A percentile compares a stretch with the other conserved stretches of the same genome.
Conservation (phyloP, 2,329 filamentous ascomycete genomes). For the Neofusicoccum laricinum region DNA sequence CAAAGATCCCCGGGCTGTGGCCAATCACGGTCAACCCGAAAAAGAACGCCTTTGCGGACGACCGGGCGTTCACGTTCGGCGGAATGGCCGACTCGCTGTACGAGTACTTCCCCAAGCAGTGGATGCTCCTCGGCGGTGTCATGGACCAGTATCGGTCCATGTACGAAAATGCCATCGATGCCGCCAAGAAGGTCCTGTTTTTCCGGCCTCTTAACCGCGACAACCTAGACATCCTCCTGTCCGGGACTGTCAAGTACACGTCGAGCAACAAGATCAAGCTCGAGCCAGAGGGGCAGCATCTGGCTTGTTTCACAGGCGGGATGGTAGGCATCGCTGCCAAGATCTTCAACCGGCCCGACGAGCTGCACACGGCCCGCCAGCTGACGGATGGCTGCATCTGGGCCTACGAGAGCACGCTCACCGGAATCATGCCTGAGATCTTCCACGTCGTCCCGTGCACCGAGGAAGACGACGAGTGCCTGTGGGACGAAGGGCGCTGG, state of each 20-base stretch:
- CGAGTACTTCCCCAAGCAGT: constrained; percentile 62
- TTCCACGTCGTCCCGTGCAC: constrained; percentile 44
- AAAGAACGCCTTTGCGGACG: constrained; percentile 27
- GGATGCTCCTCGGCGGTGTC: constrained; percentile 72
- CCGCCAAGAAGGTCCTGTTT: constrained; percentile 69
- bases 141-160: constrained; percentile 69
- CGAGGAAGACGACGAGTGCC: constrained; percentile 39
- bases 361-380: constrained; percentile 49
- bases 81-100: constrained; percentile 57
- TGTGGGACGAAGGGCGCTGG: constrained; percentile 43
- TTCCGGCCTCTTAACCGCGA: constrained; percentile 72
- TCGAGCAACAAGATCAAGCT: constrained; percentile 44
- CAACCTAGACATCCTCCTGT: constrained; percentile 69
- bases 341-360: constrained; percentile 49
- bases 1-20: constrained; percentile 36
- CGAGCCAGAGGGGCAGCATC: constrained; percentile 47
- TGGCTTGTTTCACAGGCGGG: constrained; percentile 54
- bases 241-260: constrained; percentile 52
- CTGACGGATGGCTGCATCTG: constrained; percentile 56
- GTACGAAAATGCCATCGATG: constrained; percentile 66
- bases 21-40: constrained; percentile 33
- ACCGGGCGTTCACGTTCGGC: constrained; percentile 50
- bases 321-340: constrained; percentile 54
- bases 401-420: constrained; percentile 49
- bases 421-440: constrained; percentile 55